phyloP scores from a whole-genome alignment of 2,329 filamentous ascomycete species.

The Claviceps digitariae region DNA sequence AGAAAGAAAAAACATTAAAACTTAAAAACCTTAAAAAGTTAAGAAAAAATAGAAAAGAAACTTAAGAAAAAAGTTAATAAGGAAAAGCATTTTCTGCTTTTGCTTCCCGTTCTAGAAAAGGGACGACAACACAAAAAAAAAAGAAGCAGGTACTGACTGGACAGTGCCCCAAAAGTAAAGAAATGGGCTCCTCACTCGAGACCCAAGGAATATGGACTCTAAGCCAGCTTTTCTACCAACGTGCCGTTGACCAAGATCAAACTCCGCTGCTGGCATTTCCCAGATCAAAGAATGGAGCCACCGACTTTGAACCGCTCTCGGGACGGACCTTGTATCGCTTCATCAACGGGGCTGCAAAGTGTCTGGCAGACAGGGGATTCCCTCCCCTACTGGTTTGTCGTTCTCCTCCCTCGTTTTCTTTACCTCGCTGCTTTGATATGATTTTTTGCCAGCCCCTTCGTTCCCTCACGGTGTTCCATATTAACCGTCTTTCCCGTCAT shows the following conservation, averaged over 20 bases:
- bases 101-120: too few species aligned
- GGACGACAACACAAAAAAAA: too few species aligned
- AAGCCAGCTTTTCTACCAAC: background rate
- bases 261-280: background rate
- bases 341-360: background rate
- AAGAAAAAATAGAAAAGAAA: too few species aligned
- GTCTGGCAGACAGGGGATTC: background rate
- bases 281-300: background rate
- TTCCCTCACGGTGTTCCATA: too few species aligned
- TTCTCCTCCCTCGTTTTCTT: background rate
- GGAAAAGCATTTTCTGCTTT: too few species aligned
- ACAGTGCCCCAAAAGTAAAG: background rate
- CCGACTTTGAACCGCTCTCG: background rate
- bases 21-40: too few species aligned
- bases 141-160: background rate
- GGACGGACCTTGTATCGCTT: background rate
- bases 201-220: background rate
- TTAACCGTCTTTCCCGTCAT: too few species aligned
- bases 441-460: background rate
- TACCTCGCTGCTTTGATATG: background rate
- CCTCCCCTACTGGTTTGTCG: background rate
- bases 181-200: background rate
- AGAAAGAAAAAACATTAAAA: too few species aligned
- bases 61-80: too few species aligned
- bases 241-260: background rate